Conservation (phyloP, 2,329 filamentous ascomycete species). For the Aureobasidium sp. region DNA sequence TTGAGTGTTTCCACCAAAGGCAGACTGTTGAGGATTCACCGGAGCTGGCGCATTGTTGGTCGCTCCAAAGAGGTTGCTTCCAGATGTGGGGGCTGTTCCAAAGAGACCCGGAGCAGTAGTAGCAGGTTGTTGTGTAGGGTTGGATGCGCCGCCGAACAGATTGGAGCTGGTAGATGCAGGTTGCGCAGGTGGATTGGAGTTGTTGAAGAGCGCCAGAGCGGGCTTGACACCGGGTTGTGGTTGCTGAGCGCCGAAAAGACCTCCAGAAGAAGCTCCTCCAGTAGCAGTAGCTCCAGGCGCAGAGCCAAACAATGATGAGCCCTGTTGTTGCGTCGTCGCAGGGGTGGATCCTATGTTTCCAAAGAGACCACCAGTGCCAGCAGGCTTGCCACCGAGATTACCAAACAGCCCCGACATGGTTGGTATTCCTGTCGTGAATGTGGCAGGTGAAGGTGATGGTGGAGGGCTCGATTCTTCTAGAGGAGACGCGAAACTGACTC, state of each 20-base stretch:
- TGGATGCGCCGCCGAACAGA: constrained; percentile 11
- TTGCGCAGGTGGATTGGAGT: neutral
- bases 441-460: neutral
- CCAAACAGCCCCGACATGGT: constrained; percentile 13
- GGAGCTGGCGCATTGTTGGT: neutral
- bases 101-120: constrained; percentile 13
- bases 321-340: neutral
- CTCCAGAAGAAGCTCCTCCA: neutral
- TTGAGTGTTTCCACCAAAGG: constrained; percentile 2
- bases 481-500: neutral
- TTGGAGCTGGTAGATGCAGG: neutral
- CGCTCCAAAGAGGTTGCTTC: constrained; percentile 2
- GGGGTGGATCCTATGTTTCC: constrained; percentile 3
- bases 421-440: neutral
- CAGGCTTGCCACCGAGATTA: constrained; percentile 11
- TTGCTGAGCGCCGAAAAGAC: neutral
- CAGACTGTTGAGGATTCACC: neutral
- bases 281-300: neutral
- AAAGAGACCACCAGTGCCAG: constrained; percentile 2
- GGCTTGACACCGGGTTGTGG: neutral
- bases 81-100: neutral
- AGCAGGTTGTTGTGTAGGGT: constrained; percentile 8
- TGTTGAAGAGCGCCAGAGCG: neutral
- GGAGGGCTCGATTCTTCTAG: neutral
- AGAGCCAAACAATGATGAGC: constrained; percentile 13